A percentile compares a stretch with the other conserved stretches of the same genome.
phyloP scores from a whole-genome alignment of 192 early-diverging fungal genomes.

The Lobulomyces angularis region DNA sequence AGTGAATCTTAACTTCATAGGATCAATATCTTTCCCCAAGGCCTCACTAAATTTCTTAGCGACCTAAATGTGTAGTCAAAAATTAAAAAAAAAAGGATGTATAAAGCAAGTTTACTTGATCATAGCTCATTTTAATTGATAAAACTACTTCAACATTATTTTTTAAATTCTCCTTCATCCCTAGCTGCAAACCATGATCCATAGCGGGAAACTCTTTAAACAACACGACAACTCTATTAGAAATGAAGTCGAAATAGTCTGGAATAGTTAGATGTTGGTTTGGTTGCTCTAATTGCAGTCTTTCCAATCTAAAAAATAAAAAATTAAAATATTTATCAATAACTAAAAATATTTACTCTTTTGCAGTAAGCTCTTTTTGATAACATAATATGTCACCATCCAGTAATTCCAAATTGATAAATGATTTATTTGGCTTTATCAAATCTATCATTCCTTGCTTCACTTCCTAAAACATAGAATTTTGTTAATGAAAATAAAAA shows the following conservation, averaged over 20 bases:
- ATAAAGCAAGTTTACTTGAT: too few species aligned
- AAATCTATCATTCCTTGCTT: constrained; percentile 83
- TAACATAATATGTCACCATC: constrained; percentile 89
- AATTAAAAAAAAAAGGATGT: too few species aligned
- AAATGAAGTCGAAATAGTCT: constrained; percentile 66
- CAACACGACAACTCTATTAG: constrained; percentile 57
- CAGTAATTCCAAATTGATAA: constrained; percentile 66
- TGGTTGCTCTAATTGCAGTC: too few species aligned
- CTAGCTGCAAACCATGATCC: too few species aligned
- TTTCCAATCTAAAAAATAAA: too few species aligned
- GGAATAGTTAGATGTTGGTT: constrained; percentile 36
- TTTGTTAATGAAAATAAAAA: not conserved
- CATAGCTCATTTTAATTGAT: constrained; percentile 56
- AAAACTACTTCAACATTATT: constrained; percentile 38
- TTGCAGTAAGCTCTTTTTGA: constrained; percentile 47
- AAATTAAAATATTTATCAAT: too few species aligned
- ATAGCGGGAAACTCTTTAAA: too few species aligned
- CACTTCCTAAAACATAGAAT: constrained; percentile 65
- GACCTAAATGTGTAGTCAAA: too few species aligned
- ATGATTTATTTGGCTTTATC: constrained; percentile 58
- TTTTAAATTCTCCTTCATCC: too few species aligned
- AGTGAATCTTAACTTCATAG: constrained; percentile 60
- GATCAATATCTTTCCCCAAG: constrained; percentile 39
- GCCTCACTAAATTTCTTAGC: constrained; percentile 55
- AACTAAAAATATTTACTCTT: too few species aligned